phyloP scores from a whole-genome alignment of 2,329 filamentous ascomycete species.

The Cytospora piceae region DNA sequence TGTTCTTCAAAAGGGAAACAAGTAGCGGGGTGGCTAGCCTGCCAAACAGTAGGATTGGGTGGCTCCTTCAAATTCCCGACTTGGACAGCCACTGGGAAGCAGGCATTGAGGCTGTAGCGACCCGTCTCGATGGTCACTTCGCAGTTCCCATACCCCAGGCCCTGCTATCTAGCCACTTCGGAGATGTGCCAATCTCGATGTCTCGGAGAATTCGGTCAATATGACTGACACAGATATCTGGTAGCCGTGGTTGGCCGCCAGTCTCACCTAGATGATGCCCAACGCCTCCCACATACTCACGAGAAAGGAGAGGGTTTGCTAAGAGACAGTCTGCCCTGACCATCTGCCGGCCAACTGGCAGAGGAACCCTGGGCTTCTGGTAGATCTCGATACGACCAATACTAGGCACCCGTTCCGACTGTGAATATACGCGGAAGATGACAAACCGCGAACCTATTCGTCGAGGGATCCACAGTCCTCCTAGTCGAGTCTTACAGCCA shows the following conservation, averaged over 20 bases:
- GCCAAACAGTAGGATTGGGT: constrained; percentile 7
- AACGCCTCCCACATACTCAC: neutral
- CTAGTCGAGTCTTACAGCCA: neutral
- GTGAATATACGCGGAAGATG: neutral
- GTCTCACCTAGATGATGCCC: constrained; percentile 6
- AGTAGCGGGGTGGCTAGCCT: constrained; percentile 14
- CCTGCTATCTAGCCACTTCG: constrained; percentile 20
- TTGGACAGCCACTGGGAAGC: constrained; percentile 14
- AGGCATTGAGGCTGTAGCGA: constrained; percentile 20
- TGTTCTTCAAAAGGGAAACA: neutral
- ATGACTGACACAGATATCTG: constrained; percentile 12
- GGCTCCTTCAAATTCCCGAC: constrained; percentile 25
- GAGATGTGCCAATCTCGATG: constrained; percentile 22
- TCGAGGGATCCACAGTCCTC: neutral
- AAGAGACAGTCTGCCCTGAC: constrained; percentile 3
- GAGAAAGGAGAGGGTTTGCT: constrained; percentile 1
- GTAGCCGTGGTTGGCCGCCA: constrained; percentile 5
- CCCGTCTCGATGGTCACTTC: constrained; percentile 22
- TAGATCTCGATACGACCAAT: constrained; percentile 11
- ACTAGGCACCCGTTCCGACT: constrained; percentile 11
- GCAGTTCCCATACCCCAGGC: constrained; percentile 12
- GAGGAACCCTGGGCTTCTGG: neutral
- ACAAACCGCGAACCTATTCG: neutral
- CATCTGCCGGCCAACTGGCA: constrained; percentile 18
- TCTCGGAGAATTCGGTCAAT: constrained; percentile 19